These are phyloP conservation scores for Darksidea phi DNA, from an alignment of 495 filamentous ascomycete genomes.

Conservation along the genomic window DNA sequence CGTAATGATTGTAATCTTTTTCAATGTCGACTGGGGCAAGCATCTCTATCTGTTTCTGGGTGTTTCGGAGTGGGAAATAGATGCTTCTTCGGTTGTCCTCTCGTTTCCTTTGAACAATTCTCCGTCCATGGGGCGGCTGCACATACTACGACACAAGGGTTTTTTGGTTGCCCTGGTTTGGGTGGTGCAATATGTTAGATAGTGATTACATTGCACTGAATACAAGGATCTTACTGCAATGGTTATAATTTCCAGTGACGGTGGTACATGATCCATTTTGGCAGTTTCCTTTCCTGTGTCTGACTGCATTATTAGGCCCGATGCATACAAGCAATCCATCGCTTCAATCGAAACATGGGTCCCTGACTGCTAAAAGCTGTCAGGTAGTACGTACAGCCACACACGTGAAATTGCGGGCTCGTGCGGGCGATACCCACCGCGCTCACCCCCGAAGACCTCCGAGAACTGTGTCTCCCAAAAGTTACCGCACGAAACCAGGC, in stretches of 20 bases:
- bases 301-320: no score
- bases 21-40: constrained; percentile 11
- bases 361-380: no score
- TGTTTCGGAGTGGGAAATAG: constrained; percentile 28
- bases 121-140: constrained; percentile 25
- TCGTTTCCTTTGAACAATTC: constrained; percentile 22
- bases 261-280: no score
- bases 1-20: constrained; percentile 39
- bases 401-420: background rate
- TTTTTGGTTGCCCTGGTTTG: constrained; percentile 3
- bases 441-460: background rate
- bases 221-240: constrained; percentile 7
- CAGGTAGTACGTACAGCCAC: background rate
- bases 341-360: no score
- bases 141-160: constrained; percentile 26
- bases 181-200: constrained; percentile 35
- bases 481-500: no score
- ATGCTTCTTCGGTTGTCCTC: constrained; percentile 21
- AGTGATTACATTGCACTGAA: constrained; percentile 33
- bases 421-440: background rate
- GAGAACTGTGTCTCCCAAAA: no score
- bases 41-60: constrained; percentile 29
- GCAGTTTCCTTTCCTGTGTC: no score
- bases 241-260: background rate
- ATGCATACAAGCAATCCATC: no score